A percentile compares a stretch with the other conserved stretches of the same genome.
These are phyloP conservation scores for Saturnispora serradocipensis DNA, from an alignment of 805 yeast species.

Conservation along the genomic window DNA sequence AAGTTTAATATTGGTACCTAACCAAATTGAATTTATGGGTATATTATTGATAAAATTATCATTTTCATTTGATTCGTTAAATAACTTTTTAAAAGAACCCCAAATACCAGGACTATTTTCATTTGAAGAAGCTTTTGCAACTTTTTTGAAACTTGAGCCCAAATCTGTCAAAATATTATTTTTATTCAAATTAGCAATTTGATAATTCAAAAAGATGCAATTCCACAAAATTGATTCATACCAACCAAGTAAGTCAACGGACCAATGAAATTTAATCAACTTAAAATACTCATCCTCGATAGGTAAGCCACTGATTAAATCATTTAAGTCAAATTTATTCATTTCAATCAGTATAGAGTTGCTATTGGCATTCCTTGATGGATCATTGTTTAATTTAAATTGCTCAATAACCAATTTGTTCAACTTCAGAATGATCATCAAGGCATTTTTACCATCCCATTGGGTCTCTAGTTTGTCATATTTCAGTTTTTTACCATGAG, in stretches of 20 bases:
- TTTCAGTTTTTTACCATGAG: conserved; percentile 43
- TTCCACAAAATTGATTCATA: conserved; percentile 61
- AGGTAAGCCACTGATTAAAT: conserved; percentile 9
- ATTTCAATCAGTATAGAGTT: conserved; percentile 31
- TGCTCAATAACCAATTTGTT: conserved; percentile 4
- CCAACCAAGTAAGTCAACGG: conserved; percentile 61
- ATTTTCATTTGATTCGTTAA: conserved; percentile 4
- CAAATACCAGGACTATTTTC: conserved; percentile 19
- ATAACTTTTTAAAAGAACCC: conserved; percentile 22
- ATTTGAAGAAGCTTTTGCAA: conserved; percentile 13
- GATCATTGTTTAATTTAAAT: conserved; percentile 13
- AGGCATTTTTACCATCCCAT: conserved; percentile 51
- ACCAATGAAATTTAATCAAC: conserved; percentile 54
- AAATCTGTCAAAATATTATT: conserved; percentile 28
- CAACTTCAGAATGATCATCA: conserved; percentile 5
- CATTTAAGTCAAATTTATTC: conserved; percentile 27
- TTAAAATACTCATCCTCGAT: conserved; percentile 35
- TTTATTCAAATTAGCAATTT: conserved; percentile 23
- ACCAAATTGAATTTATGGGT: conserved; percentile 33
- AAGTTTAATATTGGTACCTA: conserved; percentile 34
- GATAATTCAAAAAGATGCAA: conserved; percentile 35
- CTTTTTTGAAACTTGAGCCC: conserved; percentile 26
- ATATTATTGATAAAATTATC: conserved; percentile 13
- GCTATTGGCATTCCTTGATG: conserved; percentile 12
- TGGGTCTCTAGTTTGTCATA: conserved; percentile 40